A percentile compares a stretch with the other conserved stretches of the same genome.
Evolutionary conservation across 1,284 basidiomycete species (phyloP).

Genomic region (Puccinia polysora): DNA sequence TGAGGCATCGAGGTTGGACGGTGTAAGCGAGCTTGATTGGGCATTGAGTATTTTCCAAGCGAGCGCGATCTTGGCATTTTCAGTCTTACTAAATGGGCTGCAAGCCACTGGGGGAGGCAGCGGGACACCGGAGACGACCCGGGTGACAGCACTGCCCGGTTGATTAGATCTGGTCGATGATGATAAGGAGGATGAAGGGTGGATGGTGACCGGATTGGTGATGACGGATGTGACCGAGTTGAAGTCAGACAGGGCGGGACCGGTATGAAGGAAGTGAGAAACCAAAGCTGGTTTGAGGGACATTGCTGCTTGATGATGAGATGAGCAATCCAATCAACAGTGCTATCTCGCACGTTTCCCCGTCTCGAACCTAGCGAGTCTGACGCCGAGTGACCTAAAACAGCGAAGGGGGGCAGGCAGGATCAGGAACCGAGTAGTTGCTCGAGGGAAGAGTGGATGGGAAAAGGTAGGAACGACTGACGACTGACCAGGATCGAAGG

Average conservation of each 20-base stretch:
- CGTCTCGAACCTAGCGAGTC: no score
- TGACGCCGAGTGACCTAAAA: no score
- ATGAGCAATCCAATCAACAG: no score
- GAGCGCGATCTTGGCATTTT: conserved; percentile 10
- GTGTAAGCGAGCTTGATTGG: neutral
- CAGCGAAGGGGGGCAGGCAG: no score
- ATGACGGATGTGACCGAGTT: conserved; percentile 26
- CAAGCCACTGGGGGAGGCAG: conserved; percentile 21
- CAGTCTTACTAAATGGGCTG: conserved; percentile 28
- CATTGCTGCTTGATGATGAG: no score
- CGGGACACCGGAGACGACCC: neutral
- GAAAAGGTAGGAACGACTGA: no score
- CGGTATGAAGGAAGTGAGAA: conserved; percentile 37
- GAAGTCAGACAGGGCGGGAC: conserved; percentile 36
- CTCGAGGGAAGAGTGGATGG: no score
- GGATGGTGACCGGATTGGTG: conserved; percentile 6
- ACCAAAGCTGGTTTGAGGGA: conserved; percentile 29
- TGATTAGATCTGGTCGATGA: neutral
- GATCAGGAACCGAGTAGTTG: no score
- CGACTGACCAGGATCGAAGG: no score
- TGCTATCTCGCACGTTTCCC: no score
- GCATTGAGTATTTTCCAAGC: conserved; percentile 8
- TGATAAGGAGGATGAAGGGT: neutral
- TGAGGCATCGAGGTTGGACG: neutral
- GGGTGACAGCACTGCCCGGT: neutral